Evolutionary conservation across 2,329 filamentous ascomycete genomes (phyloP), one percentile per base, ranked within the genome.

Genomic region (Paecilomyces formosus): DNA sequence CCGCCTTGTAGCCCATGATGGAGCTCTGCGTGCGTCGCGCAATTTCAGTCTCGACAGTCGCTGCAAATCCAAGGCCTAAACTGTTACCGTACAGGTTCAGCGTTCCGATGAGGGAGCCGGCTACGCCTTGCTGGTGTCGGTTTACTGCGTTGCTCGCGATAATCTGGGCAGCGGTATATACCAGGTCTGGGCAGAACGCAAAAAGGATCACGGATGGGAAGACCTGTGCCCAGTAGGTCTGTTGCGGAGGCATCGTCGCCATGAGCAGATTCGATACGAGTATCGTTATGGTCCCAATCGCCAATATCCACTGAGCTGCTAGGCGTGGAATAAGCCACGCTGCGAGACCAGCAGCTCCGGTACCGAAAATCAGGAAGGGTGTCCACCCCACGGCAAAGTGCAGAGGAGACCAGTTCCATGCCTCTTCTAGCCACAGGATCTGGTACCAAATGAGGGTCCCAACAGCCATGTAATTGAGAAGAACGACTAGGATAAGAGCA

Each of bases 131-230:
- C 21, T 84, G 73, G 4, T 74, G 71, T 1, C 73, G 70, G 1
- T 65, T 70, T 26, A 83, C 80, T 0, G 74, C 75, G 57, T 83
- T 81, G 56, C 80, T 82, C 0, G 80, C 79, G 55, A 83, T 81
- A 3, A 84, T 79, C 60, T 83, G 79, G 0, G 79, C 79, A 0
- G 78, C 78, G 0, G 79, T 77, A 55, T 77, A 82, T 4, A 81
- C 73, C 2, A 83, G 75, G 59, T 83, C 81, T 0, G 79, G 78
- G 31, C 77, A 79, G 62, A 74, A 72, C 0, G 66, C 60, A n/a
- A 69, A 67, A 5, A 75, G 58, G 3, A 75, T 56, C 8, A 69
- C 67, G 1, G 71, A 72, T 0, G 70, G 77, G 54, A 82, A 82
- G 0, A 67, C 53, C 49, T 70, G 68, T 1, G 70, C 70, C 77